Evolutionary conservation across 306 rosid species (phyloP).

Genomic region (Quercus mongolica): DNA sequence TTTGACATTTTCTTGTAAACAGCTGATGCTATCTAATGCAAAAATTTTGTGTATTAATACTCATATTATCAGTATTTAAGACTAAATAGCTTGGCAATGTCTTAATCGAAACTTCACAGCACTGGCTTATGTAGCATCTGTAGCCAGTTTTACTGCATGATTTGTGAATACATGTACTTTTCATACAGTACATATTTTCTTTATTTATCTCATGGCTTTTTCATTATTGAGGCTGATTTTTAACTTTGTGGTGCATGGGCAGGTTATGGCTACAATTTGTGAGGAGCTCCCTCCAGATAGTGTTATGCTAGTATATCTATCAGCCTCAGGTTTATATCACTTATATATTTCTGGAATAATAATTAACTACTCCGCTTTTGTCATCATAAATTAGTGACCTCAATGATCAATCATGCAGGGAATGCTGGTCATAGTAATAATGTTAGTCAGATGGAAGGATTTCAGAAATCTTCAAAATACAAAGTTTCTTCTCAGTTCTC

Average conservation of each 20-base stretch:
- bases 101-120: background rate
- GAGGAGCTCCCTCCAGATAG: slow-evolving; percentile 93
- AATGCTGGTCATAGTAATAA: slow-evolving; percentile 51
- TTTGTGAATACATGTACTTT: too few relatives aligned
- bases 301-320: slow-evolving; percentile 73
- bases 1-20: background rate
- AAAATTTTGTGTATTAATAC: background rate
- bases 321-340: slow-evolving; percentile 79
- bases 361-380: slow-evolving; percentile 11
- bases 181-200: background rate
- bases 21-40: background rate
- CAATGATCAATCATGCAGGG: slow-evolving; percentile 55
- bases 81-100: background rate
- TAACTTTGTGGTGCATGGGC: slow-evolving; percentile 25
- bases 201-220: background rate
- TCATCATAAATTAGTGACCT: slow-evolving; percentile 37
- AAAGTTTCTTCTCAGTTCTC: slow-evolving; percentile 48
- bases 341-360: slow-evolving; percentile 17
- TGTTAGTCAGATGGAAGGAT: slow-evolving; percentile 54
- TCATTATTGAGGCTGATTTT: slow-evolving; percentile 23
- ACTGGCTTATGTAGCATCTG: background rate
- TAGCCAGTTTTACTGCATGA: background rate
- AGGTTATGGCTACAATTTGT: slow-evolving; percentile 96
- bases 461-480: slow-evolving; percentile 54
- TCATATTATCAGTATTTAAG: background rate